A percentile compares a stretch with the other conserved stretches of the same genome.
These are phyloP conservation scores for Rhodotorula graminis DNA, from an alignment of 768 basidiomycete species.

Conservation along the genomic window DNA sequence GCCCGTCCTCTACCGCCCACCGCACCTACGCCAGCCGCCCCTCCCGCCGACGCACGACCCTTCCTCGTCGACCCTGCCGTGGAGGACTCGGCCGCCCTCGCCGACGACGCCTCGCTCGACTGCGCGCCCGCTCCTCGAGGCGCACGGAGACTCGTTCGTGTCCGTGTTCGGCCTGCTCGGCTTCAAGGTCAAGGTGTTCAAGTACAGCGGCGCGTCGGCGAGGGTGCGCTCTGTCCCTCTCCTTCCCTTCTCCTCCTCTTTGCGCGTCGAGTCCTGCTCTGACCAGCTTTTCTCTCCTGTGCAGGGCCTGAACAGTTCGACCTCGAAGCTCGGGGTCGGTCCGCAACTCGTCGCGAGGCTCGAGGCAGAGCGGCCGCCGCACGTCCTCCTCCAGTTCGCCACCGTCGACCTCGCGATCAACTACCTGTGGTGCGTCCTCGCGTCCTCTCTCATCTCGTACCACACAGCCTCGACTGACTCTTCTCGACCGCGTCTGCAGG, in stretches of 20 bases:
- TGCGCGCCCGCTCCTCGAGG: not conserved
- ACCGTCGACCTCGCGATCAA: conserved; percentile 18
- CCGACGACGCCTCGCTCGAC: not conserved
- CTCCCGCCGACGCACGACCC: not conserved
- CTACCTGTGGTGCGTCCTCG: conserved; percentile 26
- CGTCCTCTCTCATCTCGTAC: not conserved
- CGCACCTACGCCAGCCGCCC: not conserved
- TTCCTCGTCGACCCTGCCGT: not conserved
- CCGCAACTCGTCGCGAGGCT: not conserved
- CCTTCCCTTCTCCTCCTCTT: too few species aligned
- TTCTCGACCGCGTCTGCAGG: not conserved
- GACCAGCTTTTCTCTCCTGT: not conserved
- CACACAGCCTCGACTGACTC: too few species aligned
- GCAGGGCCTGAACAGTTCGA: conserved; percentile 28
- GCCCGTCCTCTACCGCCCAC: not conserved
- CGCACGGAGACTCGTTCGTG: conserved; percentile 19
- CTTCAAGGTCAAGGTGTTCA: not conserved
- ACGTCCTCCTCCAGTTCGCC: conserved; percentile 13
- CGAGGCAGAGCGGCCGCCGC: not conserved
- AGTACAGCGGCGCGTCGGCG: not conserved
- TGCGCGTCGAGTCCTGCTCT: too few species aligned
- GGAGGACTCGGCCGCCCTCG: not conserved
- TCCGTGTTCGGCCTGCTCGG: conserved; percentile 15
- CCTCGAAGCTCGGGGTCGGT: conserved; percentile 4
- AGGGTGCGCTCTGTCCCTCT: not conserved